Conservation (phyloP, 768 basidiomycete species). For the Leccinum pellstonianum region DNA sequence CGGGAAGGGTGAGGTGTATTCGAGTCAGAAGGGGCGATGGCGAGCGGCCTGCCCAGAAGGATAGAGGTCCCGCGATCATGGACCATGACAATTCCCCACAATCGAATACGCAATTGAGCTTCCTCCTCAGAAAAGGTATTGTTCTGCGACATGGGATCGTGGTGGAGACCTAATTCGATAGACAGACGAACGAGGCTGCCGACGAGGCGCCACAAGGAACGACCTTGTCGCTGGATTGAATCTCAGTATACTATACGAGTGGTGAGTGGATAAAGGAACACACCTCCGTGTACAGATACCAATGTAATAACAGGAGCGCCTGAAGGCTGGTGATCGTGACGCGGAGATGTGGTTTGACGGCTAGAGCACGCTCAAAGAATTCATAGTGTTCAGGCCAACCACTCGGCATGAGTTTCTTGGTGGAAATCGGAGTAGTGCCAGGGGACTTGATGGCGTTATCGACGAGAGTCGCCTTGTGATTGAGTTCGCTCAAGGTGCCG, state of each 20-base stretch:
- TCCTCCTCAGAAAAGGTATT: conserved; percentile 70
- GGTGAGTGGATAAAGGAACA: conserved; percentile 17
- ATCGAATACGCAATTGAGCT: conserved; percentile 71
- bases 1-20: conserved; percentile 74
- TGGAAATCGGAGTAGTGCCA: conserved; percentile 36
- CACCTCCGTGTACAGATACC: conserved; percentile 90
- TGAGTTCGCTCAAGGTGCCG: conserved; percentile 80
- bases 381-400: conserved; percentile 82
- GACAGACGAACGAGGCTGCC: conserved; percentile 80
- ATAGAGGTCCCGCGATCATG: conserved; percentile 89
- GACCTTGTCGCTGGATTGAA: conserved; percentile 71
- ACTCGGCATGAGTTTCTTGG: conserved; percentile 55
- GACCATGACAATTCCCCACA: conserved; percentile 83
- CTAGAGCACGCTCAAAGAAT: conserved; percentile 77
- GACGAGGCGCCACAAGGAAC: conserved; percentile 84
- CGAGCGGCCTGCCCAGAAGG: conserved; percentile 81
- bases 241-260: background rate
- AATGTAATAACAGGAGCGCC: conserved; percentile 79
- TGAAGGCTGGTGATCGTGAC: conserved; percentile 83
- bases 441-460: conserved; percentile 44
- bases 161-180: conserved; percentile 83
- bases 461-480: conserved; percentile 59
- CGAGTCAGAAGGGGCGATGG: conserved; percentile 77
- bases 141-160: conserved; percentile 71
- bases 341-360: conserved; percentile 77